Base-by-base conservation (phyloP, 148 eudicot genomes). In the Heliosperma pusillum region DNA sequence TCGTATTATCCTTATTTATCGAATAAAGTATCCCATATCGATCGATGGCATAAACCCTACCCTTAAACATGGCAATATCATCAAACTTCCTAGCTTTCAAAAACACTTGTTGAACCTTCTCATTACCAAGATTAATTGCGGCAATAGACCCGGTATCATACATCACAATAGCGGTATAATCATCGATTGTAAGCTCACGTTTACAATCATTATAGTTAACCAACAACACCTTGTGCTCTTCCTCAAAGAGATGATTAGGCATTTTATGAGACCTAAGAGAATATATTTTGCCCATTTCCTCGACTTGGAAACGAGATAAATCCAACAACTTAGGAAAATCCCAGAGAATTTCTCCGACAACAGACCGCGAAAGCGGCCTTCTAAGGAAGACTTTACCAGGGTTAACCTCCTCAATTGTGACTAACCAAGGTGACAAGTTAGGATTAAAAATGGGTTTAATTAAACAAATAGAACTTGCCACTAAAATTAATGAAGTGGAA, bases 131-230 rank as follows among this genome's bases (percentile, higher is more conserved):
- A 55, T 11, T 42, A 36, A 67, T 42, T 15, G 53, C 45, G 40
- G 71, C 71, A 3, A 67, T 4, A 40, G 24, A 60, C 45, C 12
- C 12, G 3, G 1, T 1, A 58, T 26, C 7, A 73, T 50, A 19
- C 61, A 64, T 20, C 60, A 42, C 77, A 24, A 74, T 20, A 33
- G 55, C 70, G 26, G 24, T n/a, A 65, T 25, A 64, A 29, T 74
- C 77, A 27, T 69, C 40, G 17, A 69, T 40, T 20, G n/a, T n/a
- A n/a, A n/a, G n/a, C n/a, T n/a, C n/a, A n/a, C n/a, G n/a, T n/a
- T n/a, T n/a, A n/a, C n/a, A n/a, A n/a, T n/a, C n/a, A n/a, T n/a
- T n/a, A 10, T 27, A 26, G 27, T 72, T 19, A 30, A 16, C 24
- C 26, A 26, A 17, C 66, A 72, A 57, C 60, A 72, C 75, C 8